phyloP scores from a whole-genome alignment of 148 eudicot species.

The Persicaria tinctoria region DNA sequence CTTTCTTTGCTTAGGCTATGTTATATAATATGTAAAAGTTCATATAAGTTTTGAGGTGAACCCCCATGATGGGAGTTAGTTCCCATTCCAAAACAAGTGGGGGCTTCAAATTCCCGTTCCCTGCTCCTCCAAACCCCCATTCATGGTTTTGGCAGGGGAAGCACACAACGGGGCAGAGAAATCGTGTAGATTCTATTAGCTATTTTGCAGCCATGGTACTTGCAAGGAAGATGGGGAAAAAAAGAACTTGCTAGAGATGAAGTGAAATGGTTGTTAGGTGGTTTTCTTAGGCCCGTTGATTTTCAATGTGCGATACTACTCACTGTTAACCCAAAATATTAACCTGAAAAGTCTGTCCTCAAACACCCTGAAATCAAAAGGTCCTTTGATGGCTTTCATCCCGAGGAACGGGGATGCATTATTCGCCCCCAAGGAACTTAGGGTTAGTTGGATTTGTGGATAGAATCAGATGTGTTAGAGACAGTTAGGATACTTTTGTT shows the following conservation, averaged over 20 bases:
- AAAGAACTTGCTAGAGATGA: background rate
- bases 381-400: conserved; percentile 3
- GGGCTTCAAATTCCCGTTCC: background rate
- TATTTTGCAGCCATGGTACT: conserved; percentile 2
- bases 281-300: background rate
- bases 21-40: conserved; percentile 6
- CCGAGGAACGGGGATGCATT: background rate
- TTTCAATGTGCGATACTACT: conserved; percentile 4
- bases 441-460: conserved; percentile 1
- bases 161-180: background rate
- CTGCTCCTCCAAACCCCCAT: background rate
- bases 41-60: conserved; percentile 9
- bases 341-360: background rate
- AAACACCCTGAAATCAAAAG: background rate
- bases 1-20: conserved; percentile 2
- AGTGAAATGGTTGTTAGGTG: background rate
- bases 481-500: conserved; percentile 5
- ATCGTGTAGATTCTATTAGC: conserved; percentile 9
- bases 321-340: conserved; percentile 4
- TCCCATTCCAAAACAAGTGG: background rate
- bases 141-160: conserved; percentile 5
- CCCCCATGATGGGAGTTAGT: background rate
- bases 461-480: background rate
- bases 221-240: background rate
- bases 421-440: background rate